Percentiles rank a stretch among this genome's conserved stretches.
phyloP scores from a whole-genome alignment of 345 rosid species.

The Syzygium aqueum region DNA sequence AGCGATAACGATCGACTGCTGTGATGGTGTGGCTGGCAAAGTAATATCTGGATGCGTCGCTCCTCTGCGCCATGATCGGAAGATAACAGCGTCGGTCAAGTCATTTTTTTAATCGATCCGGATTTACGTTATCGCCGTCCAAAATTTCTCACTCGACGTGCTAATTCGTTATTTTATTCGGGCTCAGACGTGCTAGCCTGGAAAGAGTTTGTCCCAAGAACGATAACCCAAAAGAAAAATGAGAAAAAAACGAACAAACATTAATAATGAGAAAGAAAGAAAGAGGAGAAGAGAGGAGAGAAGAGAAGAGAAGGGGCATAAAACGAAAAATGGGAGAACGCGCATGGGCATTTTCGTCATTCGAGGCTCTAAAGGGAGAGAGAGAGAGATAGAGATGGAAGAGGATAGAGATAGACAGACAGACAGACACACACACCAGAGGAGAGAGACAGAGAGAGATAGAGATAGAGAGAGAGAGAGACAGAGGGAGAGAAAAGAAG shows the following conservation, averaged over 20 bases:
- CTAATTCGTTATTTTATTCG: neutral
- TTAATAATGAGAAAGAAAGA: neutral
- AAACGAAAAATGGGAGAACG: neutral
- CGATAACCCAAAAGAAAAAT: neutral
- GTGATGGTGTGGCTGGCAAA: accelerated
- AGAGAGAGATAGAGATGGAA: neutral
- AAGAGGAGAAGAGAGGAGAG: too few relatives aligned
- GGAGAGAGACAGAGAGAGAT: neutral
- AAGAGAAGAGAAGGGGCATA: too few relatives aligned
- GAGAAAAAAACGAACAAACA: neutral
- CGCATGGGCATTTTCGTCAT: conserved; percentile 7
- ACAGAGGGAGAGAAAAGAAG: neutral
- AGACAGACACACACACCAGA: neutral
- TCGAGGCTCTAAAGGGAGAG: neutral
- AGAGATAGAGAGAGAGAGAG: neutral
- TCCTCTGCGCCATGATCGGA: neutral
- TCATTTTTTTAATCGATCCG: neutral
- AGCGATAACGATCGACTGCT: too few relatives aligned
- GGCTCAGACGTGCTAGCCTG: too few relatives aligned
- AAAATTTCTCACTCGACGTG: neutral
- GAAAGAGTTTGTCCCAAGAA: neutral
- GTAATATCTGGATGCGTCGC: accelerated
- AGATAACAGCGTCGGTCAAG: neutral
- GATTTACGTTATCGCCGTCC: neutral
- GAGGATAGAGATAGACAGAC: neutral